Evolutionary conservation across 108 stramenopile genomes (phyloP).

Genomic region (Fistulifera pelliculosa): DNA sequence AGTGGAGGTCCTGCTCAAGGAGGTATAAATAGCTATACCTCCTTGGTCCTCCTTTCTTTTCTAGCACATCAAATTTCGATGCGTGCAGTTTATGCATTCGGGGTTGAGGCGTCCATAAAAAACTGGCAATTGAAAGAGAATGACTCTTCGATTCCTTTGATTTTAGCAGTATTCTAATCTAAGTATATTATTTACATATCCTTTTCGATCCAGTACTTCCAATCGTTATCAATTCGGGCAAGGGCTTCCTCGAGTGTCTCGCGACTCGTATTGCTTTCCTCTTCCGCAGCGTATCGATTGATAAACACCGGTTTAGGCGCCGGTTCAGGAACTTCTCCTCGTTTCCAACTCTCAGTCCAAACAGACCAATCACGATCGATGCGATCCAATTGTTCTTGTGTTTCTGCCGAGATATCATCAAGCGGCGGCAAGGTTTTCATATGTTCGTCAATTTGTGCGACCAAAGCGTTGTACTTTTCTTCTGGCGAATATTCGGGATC

Average conservation of each 20-base stretch:
- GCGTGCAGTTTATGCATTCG: too few species aligned
- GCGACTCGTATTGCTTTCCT: not conserved
- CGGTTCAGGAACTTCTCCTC: not conserved
- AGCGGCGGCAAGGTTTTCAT: not conserved
- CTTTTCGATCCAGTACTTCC: not conserved
- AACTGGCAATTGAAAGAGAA: too few species aligned
- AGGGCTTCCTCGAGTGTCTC: conserved; percentile 5
- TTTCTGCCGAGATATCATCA: not conserved
- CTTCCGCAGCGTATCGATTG: too few species aligned
- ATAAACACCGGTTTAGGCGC: too few species aligned
- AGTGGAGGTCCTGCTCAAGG: too few species aligned
- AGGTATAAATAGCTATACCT: too few species aligned
- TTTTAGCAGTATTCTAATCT: too few species aligned
- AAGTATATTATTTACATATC: too few species aligned
- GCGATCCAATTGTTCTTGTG: not conserved
- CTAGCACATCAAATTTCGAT: too few species aligned
- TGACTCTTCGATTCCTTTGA: too few species aligned
- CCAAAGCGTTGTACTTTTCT: not conserved
- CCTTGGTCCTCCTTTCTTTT: too few species aligned
- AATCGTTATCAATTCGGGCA: conserved; percentile 2
- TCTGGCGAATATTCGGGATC: not conserved
- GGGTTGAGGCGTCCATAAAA: too few species aligned
- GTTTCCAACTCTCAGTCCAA: not conserved
- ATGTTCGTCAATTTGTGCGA: not conserved
- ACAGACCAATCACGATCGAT: conserved; percentile 6